phyloP scores from a whole-genome alignment of 75 land plant genomes.

The Pinus albicaulis region DNA sequence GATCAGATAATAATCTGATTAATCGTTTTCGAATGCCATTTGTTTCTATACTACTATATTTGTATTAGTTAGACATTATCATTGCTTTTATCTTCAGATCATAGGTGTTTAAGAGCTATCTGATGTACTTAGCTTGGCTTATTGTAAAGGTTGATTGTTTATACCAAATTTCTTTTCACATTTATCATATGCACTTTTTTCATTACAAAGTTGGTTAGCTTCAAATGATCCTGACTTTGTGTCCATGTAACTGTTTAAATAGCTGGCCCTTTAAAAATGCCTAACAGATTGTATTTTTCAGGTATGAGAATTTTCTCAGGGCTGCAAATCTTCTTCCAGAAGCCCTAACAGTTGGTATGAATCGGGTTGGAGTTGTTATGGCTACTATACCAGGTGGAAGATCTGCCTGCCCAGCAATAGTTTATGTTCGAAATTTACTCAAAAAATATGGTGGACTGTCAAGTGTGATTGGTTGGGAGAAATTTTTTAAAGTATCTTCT shows the following conservation, averaged over 20 bases:
- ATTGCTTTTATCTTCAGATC: neutral
- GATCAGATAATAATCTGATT: too few species aligned
- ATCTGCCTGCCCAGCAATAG: slow-evolving; percentile 43
- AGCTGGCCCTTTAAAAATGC: neutral
- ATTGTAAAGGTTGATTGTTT: neutral
- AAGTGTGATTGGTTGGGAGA: slow-evolving; percentile 88
- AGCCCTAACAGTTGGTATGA: slow-evolving; percentile 62
- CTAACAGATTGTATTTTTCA: slow-evolving; percentile 19
- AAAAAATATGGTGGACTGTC: slow-evolving; percentile 65
- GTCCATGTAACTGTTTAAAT: too few species aligned
- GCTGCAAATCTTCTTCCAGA: slow-evolving; percentile 86
- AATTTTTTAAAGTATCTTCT: slow-evolving; percentile 65
- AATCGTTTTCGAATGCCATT: neutral
- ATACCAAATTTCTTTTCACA: neutral
- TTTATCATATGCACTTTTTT: neutral
- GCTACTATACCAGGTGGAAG: slow-evolving; percentile 61
- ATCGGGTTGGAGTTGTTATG: slow-evolving; percentile 52
- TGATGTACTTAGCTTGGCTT: too few species aligned
- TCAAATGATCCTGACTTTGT: neutral
- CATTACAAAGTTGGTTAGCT: neutral
- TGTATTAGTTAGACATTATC: neutral
- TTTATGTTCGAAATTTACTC: slow-evolving; percentile 68
- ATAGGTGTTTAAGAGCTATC: neutral
- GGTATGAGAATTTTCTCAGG: slow-evolving; percentile 84
- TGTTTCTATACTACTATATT: neutral